Evolutionary conservation across 2,329 filamentous ascomycete genomes (phyloP).

Genomic region (Calonectria crousiana): DNA sequence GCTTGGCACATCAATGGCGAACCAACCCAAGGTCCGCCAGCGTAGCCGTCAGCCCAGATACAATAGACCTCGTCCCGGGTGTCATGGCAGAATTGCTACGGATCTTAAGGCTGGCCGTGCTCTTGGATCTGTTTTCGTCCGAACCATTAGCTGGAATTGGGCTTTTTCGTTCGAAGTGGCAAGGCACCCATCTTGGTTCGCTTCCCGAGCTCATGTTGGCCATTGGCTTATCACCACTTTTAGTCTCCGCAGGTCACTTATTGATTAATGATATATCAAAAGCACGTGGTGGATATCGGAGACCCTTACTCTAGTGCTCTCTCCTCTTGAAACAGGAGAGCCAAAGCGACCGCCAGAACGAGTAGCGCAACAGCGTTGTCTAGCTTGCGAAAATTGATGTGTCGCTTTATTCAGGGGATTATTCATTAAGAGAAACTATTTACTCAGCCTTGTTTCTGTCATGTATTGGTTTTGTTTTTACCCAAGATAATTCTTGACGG

Average conservation of each 20-base stretch:
- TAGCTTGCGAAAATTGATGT: neutral
- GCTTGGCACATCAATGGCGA: neutral
- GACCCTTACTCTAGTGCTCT: neutral
- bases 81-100: neutral
- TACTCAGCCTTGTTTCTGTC: neutral
- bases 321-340: neutral
- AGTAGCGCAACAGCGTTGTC: neutral
- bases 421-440: neutral
- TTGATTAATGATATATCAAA: neutral
- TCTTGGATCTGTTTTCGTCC: neutral
- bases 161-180: neutral
- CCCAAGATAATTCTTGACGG: neutral
- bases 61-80: neutral
- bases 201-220: neutral
- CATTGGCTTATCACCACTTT: neutral
- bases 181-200: neutral
- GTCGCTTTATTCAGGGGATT: neutral
- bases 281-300: neutral
- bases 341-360: neutral
- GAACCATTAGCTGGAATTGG: neutral
- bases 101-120: neutral
- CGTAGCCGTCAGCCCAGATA: neutral
- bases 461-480: neutral
- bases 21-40: neutral
- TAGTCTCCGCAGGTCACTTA: neutral